phyloP scores from a whole-genome alignment of 768 basidiomycete species.

The Candolleomyces aberdarensis region DNA sequence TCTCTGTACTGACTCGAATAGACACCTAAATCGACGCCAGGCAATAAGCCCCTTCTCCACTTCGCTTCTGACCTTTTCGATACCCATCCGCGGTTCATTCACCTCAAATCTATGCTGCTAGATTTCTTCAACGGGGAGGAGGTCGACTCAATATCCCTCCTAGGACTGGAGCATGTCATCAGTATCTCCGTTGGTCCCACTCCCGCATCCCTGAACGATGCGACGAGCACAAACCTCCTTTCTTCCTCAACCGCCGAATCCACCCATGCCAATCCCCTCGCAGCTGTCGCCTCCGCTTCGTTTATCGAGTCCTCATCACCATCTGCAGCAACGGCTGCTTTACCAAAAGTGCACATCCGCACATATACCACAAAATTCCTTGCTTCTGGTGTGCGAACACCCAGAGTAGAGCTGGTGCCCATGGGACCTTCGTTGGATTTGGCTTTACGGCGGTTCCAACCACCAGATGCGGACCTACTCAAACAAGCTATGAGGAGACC shows the following conservation, averaged over 20 bases:
- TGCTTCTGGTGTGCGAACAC: constrained; percentile 74
- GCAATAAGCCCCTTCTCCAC: constrained; percentile 89
- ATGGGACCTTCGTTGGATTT: constrained; percentile 95
- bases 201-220: constrained; percentile 48
- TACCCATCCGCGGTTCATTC: constrained; percentile 86
- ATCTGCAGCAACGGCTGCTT: constrained; percentile 24
- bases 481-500: constrained; percentile 80
- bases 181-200: constrained; percentile 74
- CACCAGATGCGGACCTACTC: constrained; percentile 74
- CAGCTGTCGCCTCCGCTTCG: constrained; percentile 16
- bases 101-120: constrained; percentile 88
- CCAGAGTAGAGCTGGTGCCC: constrained; percentile 76
- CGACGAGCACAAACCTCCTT: constrained; percentile 15
- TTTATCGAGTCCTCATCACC: constrained; percentile 17
- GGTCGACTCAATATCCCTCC: constrained; percentile 78
- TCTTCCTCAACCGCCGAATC: neutral
- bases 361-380: constrained; percentile 76
- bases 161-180: constrained; percentile 86
- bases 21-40: constrained; percentile 87
- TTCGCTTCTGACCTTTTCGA: constrained; percentile 96
- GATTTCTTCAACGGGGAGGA: constrained; percentile 89
- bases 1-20: constrained; percentile 22
- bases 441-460: constrained; percentile 66
- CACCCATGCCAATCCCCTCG: neutral
- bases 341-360: constrained; percentile 88